phyloP scores from a whole-genome alignment of 1,284 basidiomycete genomes.

The Mycena citricolor region DNA sequence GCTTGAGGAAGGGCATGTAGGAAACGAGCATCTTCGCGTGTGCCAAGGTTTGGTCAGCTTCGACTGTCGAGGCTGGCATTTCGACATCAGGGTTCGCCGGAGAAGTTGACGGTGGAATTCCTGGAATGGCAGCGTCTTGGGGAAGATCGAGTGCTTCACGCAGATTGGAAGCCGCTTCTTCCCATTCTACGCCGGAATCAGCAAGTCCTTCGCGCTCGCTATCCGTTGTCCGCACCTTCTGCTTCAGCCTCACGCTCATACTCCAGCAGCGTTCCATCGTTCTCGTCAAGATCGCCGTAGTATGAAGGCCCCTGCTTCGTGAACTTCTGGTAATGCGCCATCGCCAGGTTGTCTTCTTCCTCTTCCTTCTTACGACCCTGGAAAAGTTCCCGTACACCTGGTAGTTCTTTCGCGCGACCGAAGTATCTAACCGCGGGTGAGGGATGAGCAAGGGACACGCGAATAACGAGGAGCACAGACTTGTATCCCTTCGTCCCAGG shows the following conservation, averaged over 20 bases:
- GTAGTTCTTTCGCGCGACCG: slow-evolving; percentile 94
- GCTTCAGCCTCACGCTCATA: slow-evolving; percentile 75
- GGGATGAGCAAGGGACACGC: slow-evolving; percentile 3
- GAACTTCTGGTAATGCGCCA: slow-evolving; percentile 86
- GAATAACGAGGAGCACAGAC: slow-evolving; percentile 45
- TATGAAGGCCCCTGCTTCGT: slow-evolving; percentile 86
- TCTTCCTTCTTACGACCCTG: slow-evolving; percentile 80
- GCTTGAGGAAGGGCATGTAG: slow-evolving; percentile 74
- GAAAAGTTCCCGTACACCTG: slow-evolving; percentile 94
- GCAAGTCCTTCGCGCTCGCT: slow-evolving; percentile 2
- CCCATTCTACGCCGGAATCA: slow-evolving; percentile 58
- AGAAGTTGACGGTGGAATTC: slow-evolving; percentile 43
- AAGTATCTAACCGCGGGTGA: slow-evolving; percentile 87
- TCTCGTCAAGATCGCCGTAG: slow-evolving; percentile 91
- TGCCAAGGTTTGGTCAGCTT: slow-evolving; percentile 38
- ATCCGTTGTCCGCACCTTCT: slow-evolving; percentile 53
- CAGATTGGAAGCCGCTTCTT: slow-evolving; percentile 59
- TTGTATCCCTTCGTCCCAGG: slow-evolving; percentile 99
- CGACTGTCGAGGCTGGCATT: slow-evolving; percentile 22
- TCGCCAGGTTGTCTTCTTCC: slow-evolving; percentile 78
- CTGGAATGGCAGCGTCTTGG: slow-evolving; percentile 49
- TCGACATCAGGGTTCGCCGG: slow-evolving; percentile 24
- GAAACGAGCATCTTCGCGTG: slow-evolving; percentile 62
- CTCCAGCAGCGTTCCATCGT: slow-evolving; percentile 66
- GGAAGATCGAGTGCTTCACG: slow-evolving; percentile 58